phyloP scores from a whole-genome alignment of 2,329 filamentous ascomycete species.

The Pseudogymnoascus sp. region DNA sequence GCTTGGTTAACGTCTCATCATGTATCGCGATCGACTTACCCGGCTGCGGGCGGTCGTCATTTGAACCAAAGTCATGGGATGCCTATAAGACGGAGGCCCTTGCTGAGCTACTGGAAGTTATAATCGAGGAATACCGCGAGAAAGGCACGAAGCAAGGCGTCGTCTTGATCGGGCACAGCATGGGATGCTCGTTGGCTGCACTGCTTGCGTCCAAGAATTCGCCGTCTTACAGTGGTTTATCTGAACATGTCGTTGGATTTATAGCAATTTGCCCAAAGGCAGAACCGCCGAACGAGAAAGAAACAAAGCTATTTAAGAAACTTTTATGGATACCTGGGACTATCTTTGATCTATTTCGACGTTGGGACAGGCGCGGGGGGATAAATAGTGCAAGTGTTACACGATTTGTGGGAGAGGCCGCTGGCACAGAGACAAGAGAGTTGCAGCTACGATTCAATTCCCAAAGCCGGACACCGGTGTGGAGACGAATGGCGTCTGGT shows the following conservation, averaged over 20 bases:
- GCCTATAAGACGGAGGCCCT: constrained; percentile 74
- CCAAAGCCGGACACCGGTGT: constrained; percentile 75
- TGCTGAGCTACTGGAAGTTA: constrained; percentile 61
- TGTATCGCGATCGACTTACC: constrained; percentile 86
- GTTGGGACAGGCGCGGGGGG: constrained; percentile 73
- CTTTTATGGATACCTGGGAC: constrained; percentile 60
- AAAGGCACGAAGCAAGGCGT: constrained; percentile 58
- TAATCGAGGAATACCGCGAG: constrained; percentile 67
- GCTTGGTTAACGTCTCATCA: constrained; percentile 71
- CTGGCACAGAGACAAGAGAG: constrained; percentile 55
- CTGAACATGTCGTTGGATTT: constrained; percentile 61
- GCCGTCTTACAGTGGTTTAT: constrained; percentile 43
- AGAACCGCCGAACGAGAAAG: constrained; percentile 47
- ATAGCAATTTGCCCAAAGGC: constrained; percentile 74
- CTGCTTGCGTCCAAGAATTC: constrained; percentile 51
- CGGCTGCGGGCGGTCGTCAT: constrained; percentile 75
- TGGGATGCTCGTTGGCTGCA: constrained; percentile 74
- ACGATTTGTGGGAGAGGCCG: constrained; percentile 62
- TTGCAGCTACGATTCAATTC: constrained; percentile 69
- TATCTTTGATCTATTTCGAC: constrained; percentile 67
- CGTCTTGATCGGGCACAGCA: constrained; percentile 78
- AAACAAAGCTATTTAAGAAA: constrained; percentile 42
- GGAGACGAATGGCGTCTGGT: constrained; percentile 71
- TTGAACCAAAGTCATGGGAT: constrained; percentile 59
- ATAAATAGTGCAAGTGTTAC: constrained; percentile 66